These are phyloP conservation scores for Pythium rhizo-oryzae DNA, from an alignment of 352 stramenopile genomes.

Conservation along the genomic window DNA sequence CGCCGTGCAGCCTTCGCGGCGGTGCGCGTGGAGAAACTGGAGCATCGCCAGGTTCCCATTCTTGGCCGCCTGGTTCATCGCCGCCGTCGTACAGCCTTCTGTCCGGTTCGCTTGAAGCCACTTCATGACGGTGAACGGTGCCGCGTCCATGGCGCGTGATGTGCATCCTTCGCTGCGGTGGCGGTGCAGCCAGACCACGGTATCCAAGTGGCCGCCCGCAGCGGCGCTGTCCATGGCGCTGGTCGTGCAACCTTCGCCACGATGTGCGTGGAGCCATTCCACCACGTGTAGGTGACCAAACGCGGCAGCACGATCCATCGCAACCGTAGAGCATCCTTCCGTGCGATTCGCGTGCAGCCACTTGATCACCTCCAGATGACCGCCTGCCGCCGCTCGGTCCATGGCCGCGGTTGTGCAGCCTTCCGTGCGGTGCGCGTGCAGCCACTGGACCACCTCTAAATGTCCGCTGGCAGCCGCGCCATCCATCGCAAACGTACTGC, in stretches of 20 bases:
- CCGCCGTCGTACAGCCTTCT: slow-evolving; percentile 15
- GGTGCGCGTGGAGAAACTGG: slow-evolving; percentile 22
- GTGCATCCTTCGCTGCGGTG: slow-evolving; percentile 22
- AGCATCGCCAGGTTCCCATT: slow-evolving; percentile 17
- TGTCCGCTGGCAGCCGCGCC: slow-evolving; percentile 23
- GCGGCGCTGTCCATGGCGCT: slow-evolving; percentile 28
- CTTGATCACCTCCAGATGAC: slow-evolving; percentile 15
- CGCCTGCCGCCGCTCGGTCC: slow-evolving; percentile 19
- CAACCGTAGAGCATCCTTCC: slow-evolving; percentile 22
- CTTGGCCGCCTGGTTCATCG: slow-evolving; percentile 21
- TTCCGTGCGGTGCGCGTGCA: slow-evolving; percentile 20
- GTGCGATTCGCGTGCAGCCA: slow-evolving; percentile 24
- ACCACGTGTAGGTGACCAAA: slow-evolving; percentile 13
- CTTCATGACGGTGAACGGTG: slow-evolving; percentile 17
- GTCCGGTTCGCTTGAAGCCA: slow-evolving; percentile 26
- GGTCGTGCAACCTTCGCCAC: slow-evolving; percentile 17
- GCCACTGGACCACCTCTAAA: slow-evolving; percentile 24
- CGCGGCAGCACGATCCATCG: slow-evolving; percentile 23
- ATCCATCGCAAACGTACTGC: slow-evolving; percentile 25
- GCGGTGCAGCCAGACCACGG: slow-evolving; percentile 24
- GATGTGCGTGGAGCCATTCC: slow-evolving; percentile 25
- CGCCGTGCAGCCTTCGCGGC: slow-evolving; percentile 19
- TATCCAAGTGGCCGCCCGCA: slow-evolving; percentile 20
- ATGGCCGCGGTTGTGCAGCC: slow-evolving; percentile 25
- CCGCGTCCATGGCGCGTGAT: slow-evolving; percentile 18